phyloP scores from a whole-genome alignment of 192 early-diverging fungal genomes.

The Backusella luteola region DNA sequence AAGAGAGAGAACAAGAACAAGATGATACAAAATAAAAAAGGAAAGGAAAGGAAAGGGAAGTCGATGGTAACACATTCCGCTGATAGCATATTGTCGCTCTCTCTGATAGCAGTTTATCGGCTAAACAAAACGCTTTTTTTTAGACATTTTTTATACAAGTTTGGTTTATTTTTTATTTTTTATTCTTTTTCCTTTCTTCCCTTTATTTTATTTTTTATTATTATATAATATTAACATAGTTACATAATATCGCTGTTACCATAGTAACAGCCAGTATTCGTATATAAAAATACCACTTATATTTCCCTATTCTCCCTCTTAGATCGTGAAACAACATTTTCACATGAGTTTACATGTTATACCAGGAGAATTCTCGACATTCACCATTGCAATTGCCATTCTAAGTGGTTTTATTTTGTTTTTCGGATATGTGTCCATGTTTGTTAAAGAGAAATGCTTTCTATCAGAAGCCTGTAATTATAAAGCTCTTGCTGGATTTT shows the following conservation, averaged over 20 bases:
- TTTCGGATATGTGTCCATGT: constrained; percentile 68
- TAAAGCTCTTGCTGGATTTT: background rate
- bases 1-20: background rate
- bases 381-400: constrained; percentile 51
- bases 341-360: constrained; percentile 20
- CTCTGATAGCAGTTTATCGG: background rate
- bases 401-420: constrained; percentile 70
- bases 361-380: constrained; percentile 37
- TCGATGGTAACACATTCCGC: background rate
- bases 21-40: background rate
- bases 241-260: background rate
- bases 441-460: constrained; percentile 69
- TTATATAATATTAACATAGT: background rate
- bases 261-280: background rate
- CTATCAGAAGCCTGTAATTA: constrained; percentile 71
- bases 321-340: background rate
- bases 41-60: background rate
- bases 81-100: background rate
- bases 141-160: background rate
- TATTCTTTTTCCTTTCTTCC: background rate
- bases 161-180: background rate
- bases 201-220: background rate
- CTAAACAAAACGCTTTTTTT: background rate
- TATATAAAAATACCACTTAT: background rate
- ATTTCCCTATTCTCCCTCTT: background rate